Conservation (phyloP, 306 rosid species). For the Vigna nakashimae region DNA sequence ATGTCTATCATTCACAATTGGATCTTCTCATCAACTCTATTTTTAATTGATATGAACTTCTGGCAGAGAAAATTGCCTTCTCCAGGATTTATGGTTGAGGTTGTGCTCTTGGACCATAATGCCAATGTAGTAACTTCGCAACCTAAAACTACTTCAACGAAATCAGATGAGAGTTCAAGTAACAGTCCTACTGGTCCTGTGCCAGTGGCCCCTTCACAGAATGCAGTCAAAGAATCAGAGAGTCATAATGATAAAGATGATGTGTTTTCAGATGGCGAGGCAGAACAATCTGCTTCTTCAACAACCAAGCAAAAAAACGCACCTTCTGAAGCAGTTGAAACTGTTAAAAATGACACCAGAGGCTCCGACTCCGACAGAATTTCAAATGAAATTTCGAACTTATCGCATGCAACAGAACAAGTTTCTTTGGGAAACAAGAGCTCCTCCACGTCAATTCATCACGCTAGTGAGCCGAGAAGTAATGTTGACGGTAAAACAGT, state of each 20-base stretch:
- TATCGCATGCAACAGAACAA: slow-evolving; percentile 68
- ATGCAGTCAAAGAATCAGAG: slow-evolving; percentile 50
- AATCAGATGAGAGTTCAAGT: slow-evolving; percentile 74
- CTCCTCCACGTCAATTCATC: slow-evolving; percentile 46
- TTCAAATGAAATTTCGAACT: slow-evolving; percentile 61
- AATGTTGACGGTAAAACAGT: slow-evolving; percentile 50
- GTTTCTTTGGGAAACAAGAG: slow-evolving; percentile 66
- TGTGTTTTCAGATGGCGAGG: slow-evolving; percentile 88
- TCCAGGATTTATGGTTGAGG: slow-evolving; percentile 94
- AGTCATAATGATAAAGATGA: slow-evolving; percentile 76
- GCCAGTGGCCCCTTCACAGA: slow-evolving; percentile 50
- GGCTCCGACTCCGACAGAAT: slow-evolving; percentile 53
- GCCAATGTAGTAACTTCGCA: slow-evolving; percentile 53
- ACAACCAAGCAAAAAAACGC: slow-evolving; percentile 65
- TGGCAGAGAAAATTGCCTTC: slow-evolving; percentile 93
- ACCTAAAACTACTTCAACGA: slow-evolving; percentile 56
- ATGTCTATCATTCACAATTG: slow-evolving; percentile 17
- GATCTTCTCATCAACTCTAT: slow-evolving; percentile 32
- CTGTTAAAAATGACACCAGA: slow-evolving; percentile 47
- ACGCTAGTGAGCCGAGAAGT: slow-evolving; percentile 57
- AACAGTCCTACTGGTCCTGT: slow-evolving; percentile 53
- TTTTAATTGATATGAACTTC: slow-evolving; percentile 30
- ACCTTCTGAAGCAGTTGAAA: slow-evolving; percentile 53
- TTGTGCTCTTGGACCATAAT: slow-evolving; percentile 76
- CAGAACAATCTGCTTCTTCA: slow-evolving; percentile 71